A percentile compares a stretch with the other conserved stretches of the same genome.
phyloP scores from a whole-genome alignment of 2,329 filamentous ascomycete genomes.

The Acrocalymma vagum region DNA sequence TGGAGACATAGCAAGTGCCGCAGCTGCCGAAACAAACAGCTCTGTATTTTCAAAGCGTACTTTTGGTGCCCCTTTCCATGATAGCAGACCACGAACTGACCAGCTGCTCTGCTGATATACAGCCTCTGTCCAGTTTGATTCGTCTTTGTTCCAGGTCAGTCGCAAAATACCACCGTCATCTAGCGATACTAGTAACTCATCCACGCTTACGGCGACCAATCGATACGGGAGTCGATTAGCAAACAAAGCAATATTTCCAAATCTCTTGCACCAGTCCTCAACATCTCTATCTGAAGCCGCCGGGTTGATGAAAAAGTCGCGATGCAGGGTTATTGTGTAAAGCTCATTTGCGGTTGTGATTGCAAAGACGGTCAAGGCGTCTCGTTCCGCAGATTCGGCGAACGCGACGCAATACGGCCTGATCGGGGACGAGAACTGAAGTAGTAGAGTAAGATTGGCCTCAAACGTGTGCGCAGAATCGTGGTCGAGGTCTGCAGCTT shows the following conservation, averaged over 20 bases:
- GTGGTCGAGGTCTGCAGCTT: slow-evolving; percentile 81
- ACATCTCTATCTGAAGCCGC: slow-evolving; percentile 75
- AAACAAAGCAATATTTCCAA: slow-evolving; percentile 77
- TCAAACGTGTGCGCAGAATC: slow-evolving; percentile 69
- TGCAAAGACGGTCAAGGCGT: slow-evolving; percentile 80
- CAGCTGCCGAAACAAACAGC: slow-evolving; percentile 66
- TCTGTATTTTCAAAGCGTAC: slow-evolving; percentile 74
- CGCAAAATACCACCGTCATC: slow-evolving; percentile 79
- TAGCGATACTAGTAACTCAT: slow-evolving; percentile 81
- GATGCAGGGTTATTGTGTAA: slow-evolving; percentile 83
- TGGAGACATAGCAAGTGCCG: slow-evolving; percentile 62
- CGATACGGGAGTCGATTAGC: slow-evolving; percentile 82
- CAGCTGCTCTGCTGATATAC: slow-evolving; percentile 79
- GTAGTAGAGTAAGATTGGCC: slow-evolving; percentile 76
- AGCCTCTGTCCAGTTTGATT: slow-evolving; percentile 70
- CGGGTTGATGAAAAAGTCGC: slow-evolving; percentile 80
- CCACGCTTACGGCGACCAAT: slow-evolving; percentile 75
- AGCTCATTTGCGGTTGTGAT: slow-evolving; percentile 81
- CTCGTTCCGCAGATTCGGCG: slow-evolving; percentile 79
- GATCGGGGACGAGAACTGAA: slow-evolving; percentile 79
- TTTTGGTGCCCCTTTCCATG: slow-evolving; percentile 71
- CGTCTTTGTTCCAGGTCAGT: slow-evolving; percentile 54
- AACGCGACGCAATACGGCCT: slow-evolving; percentile 82
- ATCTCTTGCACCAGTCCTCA: slow-evolving; percentile 78
- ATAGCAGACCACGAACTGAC: slow-evolving; percentile 68